Evolutionary conservation across 2,329 filamentous ascomycete genomes (phyloP).

Genomic region (Mollisia scopiformis): DNA sequence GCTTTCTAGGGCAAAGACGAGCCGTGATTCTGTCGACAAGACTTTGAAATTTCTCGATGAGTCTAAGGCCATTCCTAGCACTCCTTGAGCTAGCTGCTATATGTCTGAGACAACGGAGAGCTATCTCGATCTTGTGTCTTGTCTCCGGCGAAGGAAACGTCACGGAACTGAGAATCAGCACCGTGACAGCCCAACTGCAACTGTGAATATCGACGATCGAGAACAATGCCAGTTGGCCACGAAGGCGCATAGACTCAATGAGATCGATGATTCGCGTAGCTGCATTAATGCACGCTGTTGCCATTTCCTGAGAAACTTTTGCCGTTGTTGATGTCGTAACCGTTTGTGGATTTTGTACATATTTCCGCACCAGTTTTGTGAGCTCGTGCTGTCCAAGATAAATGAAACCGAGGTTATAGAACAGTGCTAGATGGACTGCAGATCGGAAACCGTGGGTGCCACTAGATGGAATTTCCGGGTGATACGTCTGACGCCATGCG

Average conservation of each 20-base stretch:
- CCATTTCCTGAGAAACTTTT: neutral
- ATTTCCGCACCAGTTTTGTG: neutral
- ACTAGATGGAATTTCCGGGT: neutral
- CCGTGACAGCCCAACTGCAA: neutral
- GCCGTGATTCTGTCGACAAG: neutral
- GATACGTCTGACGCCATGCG: neutral
- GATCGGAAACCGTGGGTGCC: neutral
- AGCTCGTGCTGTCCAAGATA: neutral
- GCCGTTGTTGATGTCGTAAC: neutral
- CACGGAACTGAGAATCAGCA: neutral
- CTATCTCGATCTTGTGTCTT: neutral
- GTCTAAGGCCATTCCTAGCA: neutral
- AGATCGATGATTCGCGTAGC: neutral
- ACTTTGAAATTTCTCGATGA: neutral
- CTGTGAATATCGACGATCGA: neutral
- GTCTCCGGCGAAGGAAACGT: neutral
- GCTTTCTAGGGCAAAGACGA: neutral
- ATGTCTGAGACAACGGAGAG: neutral
- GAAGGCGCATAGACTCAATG: neutral
- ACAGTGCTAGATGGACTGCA: neutral
- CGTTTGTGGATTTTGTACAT: neutral
- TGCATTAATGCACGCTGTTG: neutral
- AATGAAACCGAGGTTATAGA: neutral
- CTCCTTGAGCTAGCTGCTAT: neutral
- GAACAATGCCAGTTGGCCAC: neutral